Conservation (phyloP, 2,329 filamentous ascomycete genomes). For the Verticillium nonalfalfae region DNA sequence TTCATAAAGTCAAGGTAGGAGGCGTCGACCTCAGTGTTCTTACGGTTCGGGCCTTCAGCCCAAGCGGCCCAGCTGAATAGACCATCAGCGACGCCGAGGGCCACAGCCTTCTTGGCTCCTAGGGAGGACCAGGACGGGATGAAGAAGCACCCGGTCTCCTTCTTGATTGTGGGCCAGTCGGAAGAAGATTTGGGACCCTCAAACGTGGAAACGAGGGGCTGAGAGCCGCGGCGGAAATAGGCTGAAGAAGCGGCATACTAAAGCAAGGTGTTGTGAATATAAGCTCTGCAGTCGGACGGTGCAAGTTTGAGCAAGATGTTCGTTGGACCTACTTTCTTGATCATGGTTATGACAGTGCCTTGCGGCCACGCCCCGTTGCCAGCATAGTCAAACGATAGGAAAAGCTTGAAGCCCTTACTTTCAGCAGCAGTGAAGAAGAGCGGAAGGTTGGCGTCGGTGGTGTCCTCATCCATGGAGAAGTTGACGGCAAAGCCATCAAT, state of each 20-base stretch:
- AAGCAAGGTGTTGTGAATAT: not conserved
- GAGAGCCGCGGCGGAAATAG: constrained; percentile 18
- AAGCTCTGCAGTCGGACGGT: not conserved
- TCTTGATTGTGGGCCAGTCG: constrained; percentile 37
- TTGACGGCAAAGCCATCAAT: constrained; percentile 10
- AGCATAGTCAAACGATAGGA: constrained; percentile 35
- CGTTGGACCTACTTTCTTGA: constrained; percentile 8
- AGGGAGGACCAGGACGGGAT: constrained; percentile 40
- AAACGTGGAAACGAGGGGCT: constrained; percentile 45
- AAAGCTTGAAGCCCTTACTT: constrained; percentile 21
- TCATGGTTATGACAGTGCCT: constrained; percentile 15
- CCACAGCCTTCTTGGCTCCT: constrained; percentile 21
- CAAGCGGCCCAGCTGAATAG: constrained; percentile 30
- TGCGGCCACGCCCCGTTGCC: constrained; percentile 19
- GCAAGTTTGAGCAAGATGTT: not conserved
- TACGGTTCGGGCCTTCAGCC: constrained; percentile 20
- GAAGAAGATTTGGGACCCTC: constrained; percentile 33
- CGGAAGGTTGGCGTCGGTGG: not conserved
- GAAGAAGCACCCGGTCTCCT: constrained; percentile 25
- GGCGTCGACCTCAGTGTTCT: constrained; percentile 11
- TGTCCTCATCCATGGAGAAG: constrained; percentile 4
- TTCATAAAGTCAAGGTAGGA: constrained; percentile 24
- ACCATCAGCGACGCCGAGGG: constrained; percentile 20
- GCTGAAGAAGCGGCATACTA: constrained; percentile 15
- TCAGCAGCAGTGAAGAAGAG: constrained; percentile 5